Percentiles rank a stretch among this genome's conserved stretches.
Evolutionary conservation across 495 filamentous ascomycete genomes (phyloP).

Genomic region (Pyronema omphalodes): DNA sequence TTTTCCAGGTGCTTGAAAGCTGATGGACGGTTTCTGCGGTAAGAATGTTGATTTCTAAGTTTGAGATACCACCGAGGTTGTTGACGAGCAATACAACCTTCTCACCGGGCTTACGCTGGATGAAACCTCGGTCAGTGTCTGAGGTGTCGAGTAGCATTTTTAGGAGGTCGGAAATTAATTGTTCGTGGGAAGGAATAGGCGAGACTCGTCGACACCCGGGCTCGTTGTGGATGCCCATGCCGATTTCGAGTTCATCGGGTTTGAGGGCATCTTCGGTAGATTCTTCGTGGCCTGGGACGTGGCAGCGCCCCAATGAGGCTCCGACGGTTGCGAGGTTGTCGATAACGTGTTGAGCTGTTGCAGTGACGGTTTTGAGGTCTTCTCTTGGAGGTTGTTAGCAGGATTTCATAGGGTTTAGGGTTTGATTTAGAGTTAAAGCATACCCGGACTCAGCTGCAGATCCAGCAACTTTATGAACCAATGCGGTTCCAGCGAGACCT

Average conservation of each 20-base stretch:
- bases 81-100: constrained; percentile 57
- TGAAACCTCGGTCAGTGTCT: background rate
- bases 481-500: constrained; percentile 76
- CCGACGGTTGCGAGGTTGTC: constrained; percentile 69
- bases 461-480: constrained; percentile 32
- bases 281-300: constrained; percentile 54
- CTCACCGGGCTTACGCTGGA: background rate
- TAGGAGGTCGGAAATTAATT: background rate
- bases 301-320: constrained; percentile 69
- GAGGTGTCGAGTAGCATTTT: background rate
- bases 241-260: constrained; percentile 68
- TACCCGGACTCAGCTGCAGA: background rate
- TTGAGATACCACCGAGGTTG: constrained; percentile 83
- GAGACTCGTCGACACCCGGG: constrained; percentile 56
- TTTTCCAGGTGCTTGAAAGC: constrained; percentile 29
- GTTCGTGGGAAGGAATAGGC: background rate
- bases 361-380: background rate
- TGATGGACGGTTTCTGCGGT: constrained; percentile 68
- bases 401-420: background rate
- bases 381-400: background rate
- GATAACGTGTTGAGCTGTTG: constrained; percentile 35
- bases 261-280: constrained; percentile 34
- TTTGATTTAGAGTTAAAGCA: background rate
- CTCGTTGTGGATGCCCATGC: constrained; percentile 98
- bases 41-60: constrained; percentile 74